Base-by-base conservation (phyloP, 805 yeast species). In the Pichia occidentalis region DNA sequence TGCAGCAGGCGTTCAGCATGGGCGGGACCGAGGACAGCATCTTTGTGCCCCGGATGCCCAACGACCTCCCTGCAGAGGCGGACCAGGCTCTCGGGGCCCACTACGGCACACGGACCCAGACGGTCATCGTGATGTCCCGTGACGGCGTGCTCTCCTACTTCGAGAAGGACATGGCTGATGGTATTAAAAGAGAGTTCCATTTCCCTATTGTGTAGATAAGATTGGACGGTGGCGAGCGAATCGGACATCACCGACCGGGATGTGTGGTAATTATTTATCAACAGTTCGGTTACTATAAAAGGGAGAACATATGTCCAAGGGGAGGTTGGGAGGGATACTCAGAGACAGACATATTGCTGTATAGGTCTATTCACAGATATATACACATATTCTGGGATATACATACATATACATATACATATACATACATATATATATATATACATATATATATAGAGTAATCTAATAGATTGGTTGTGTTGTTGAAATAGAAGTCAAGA, bases 1-100 rank as follows among this genome's bases (percentile, higher is more conserved):
- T 7, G 17, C 14, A 55, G 22, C 50, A 41, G 14, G 52, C 55
- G 33, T 64, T 65, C 32, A 48, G 58, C 19, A 28, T 46, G 13
- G 36, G n/a, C 11, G 13, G 21, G 7, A 4, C 3, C 9, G 14
- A n/a, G 11, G 22, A 17, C 12, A 2, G 29, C 4, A 33, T 45
- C 6, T 45, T 45, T 20, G 38, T 45, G 17, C 45, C 44, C 3
- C 16, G 30, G 11, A 14, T 40, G 4, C 16, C 13, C 3, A 34
- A 34, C n/a, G 43, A 40, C 8, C 13, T 36, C 5, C 8, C 8
- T 6, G 16, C 8, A 11, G 33, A 27, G 7, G 3, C 16, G 14
- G 29, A 24, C 12, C 2, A 13, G 11, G 17, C 7, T 4, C 30
- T n/a, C 12, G 23, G 37, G 29, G 13, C 7, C 6, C 7, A 8